These are phyloP conservation scores for Trypanosoma grayi DNA, from an alignment of 208 protist species.

Conservation along the genomic window DNA sequence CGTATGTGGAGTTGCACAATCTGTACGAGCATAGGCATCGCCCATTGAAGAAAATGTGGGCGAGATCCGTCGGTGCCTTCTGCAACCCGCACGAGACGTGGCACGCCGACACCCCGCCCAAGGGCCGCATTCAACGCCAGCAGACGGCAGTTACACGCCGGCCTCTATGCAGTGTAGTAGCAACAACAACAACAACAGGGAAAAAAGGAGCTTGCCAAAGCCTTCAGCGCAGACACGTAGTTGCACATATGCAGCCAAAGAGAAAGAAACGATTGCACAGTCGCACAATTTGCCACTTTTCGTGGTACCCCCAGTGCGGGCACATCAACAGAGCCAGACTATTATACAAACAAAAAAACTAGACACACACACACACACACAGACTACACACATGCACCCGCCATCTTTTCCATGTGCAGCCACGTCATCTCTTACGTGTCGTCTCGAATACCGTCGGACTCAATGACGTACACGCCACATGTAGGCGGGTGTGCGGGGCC, in stretches of 20 bases:
- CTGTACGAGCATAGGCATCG: not conserved
- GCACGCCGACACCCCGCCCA: too few species aligned
- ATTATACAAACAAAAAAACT: too few species aligned
- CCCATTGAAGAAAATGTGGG: not conserved
- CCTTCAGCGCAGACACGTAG: too few species aligned
- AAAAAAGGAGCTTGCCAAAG: not conserved
- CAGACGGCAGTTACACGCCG: not conserved
- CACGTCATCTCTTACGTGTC: too few species aligned
- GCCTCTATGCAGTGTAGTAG: not conserved
- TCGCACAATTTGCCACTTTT: too few species aligned
- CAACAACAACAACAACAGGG: not conserved
- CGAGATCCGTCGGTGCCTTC: not conserved
- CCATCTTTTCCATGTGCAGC: too few species aligned
- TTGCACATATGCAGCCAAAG: not conserved
- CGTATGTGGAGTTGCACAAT: not conserved
- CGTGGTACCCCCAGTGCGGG: too few species aligned
- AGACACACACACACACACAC: constrained; percentile 5
- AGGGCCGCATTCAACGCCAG: too few species aligned
- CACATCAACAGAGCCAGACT: too few species aligned
- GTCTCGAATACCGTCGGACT: constrained; percentile 35
- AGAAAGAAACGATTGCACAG: not conserved
- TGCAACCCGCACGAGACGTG: not conserved
- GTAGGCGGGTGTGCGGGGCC: constrained; percentile 40
- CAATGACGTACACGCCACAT: constrained; percentile 35
- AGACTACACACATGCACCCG: not conserved